A percentile compares a stretch with the other conserved stretches of the same genome.
Evolutionary conservation across 2,329 filamentous ascomycete species (phyloP).

Genomic region (Pyricularia sp.): DNA sequence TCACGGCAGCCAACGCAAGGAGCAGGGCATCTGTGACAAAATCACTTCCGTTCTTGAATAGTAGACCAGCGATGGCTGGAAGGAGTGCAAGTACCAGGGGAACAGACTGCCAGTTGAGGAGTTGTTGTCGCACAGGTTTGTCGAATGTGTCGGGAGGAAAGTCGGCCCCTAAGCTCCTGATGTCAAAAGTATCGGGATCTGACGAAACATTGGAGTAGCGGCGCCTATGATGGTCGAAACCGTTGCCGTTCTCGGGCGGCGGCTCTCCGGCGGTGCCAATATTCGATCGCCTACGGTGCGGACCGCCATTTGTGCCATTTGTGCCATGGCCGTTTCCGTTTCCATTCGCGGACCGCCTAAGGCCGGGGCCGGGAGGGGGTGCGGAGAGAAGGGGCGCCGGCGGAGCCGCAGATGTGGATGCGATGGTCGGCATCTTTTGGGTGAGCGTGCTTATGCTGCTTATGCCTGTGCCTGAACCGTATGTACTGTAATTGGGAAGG

Average conservation of each 20-base stretch:
- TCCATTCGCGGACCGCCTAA: constrained; percentile 27
- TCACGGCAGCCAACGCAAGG: constrained; percentile 69
- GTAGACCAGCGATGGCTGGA: constrained; percentile 72
- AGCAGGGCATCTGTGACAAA: constrained; percentile 81
- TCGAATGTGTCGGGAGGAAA: not conserved
- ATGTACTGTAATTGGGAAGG: not conserved
- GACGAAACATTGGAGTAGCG: constrained; percentile 62
- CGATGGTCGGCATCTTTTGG: not conserved
- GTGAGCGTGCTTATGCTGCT: not conserved
- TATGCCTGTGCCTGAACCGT: not conserved
- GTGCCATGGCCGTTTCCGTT: not conserved
- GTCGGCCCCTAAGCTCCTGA: not conserved
- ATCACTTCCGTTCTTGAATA: constrained; percentile 77
- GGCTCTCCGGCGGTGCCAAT: not conserved
- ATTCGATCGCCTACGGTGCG: constrained; percentile 17
- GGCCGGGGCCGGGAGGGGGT: constrained; percentile 22
- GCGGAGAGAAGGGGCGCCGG: not conserved
- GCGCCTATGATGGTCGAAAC: constrained; percentile 3
- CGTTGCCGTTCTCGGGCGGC: not conserved
- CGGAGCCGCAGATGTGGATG: not conserved
- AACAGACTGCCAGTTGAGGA: constrained; percentile 59
- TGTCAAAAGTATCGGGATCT: constrained; percentile 35
- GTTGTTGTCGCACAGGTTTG: not conserved
- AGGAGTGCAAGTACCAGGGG: constrained; percentile 77
- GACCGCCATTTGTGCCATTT: constrained; percentile 25